Base-by-base conservation (phyloP, 208 protist species). In the Trypanosomatidae sp. region DNA sequence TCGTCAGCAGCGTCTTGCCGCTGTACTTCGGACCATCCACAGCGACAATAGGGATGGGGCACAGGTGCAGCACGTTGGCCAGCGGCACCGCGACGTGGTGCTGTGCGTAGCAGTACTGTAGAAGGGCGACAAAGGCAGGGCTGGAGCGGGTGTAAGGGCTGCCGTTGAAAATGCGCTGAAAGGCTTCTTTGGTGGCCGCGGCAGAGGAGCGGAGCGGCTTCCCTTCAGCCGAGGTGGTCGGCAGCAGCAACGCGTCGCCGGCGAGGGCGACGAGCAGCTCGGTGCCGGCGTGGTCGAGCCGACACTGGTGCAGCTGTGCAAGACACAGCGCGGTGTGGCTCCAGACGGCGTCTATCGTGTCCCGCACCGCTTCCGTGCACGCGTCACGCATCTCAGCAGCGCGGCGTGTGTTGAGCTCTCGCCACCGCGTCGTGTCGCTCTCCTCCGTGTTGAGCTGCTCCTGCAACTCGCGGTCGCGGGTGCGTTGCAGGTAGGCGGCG, bases 21-120 rank as follows among this genome's bases (percentile, higher is more conserved):
- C 85, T 88, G 66, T 86, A 86, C 71, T 91, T 94, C 47, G 91
- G 81, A 3, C 93, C 93, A 52, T 86, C 77, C 2, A 97, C 56
- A 17, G 81, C 70, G 62, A 95, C 81, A 19, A 93, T 64, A 25
- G 90, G 88, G 9, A 86, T 62, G 22, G 74, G 75, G 67, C 78
- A 86, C 41, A 86, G 33, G 43, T 89, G 84, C 62, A 90, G 87
- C 33, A 82, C 79, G 50, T 62, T 58, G 66, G 69, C 77, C 65
- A 60, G 60, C 68, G 73, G 73, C 25, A 69, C 59, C 19, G 15
- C 39, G n/a, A 69, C 22, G 41, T 13, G 62, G 58, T 79, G 41
- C 44, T 68, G 69, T 17, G 44, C 53, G 77, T 81, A 76, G 72
- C 77, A 82, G 73, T 78, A 75, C 33, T 69, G 50, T 3, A 89